Conservation (phyloP, 2,329 filamentous ascomycete species). For the Periconia sp. region DNA sequence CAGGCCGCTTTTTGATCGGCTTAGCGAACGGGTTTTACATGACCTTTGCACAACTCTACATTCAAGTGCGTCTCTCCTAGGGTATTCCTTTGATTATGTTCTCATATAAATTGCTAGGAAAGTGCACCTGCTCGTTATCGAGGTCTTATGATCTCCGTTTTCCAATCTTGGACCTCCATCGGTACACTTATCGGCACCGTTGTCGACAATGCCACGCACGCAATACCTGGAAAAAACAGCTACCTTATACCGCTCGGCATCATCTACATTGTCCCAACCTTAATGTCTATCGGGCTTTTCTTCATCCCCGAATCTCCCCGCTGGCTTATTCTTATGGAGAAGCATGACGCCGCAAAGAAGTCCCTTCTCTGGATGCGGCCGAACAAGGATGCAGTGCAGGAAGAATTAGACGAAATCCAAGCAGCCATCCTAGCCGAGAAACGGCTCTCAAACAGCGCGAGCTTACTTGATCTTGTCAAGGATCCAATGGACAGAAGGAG, state of each 20-base stretch:
- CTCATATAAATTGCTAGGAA: conserved; percentile 44
- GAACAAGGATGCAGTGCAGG: conserved; percentile 19
- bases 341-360: conserved; percentile 24
- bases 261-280: conserved; percentile 59
- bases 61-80: conserved; percentile 44
- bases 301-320: conserved; percentile 50
- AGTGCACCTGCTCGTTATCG: conserved; percentile 57
- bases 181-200: conserved; percentile 54
- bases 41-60: conserved; percentile 60
- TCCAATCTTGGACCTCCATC: conserved; percentile 57
- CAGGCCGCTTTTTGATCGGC: conserved; percentile 62
- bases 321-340: conserved; percentile 45
- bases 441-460: conserved; percentile 58
- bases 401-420: conserved; percentile 34
- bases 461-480: conserved; percentile 57
- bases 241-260: conserved; percentile 59
- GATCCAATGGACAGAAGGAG: conserved; percentile 61
- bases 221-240: conserved; percentile 20
- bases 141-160: conserved; percentile 56
- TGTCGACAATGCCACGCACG: conserved; percentile 57
- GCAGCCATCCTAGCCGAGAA: conserved; percentile 36
- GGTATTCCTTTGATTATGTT: background rate
- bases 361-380: conserved; percentile 38
- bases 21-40: conserved; percentile 59
- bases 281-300: conserved; percentile 51